These are phyloP conservation scores for Penicillium sp. DNA, from an alignment of 2,329 filamentous ascomycete genomes.

Conservation along the genomic window DNA sequence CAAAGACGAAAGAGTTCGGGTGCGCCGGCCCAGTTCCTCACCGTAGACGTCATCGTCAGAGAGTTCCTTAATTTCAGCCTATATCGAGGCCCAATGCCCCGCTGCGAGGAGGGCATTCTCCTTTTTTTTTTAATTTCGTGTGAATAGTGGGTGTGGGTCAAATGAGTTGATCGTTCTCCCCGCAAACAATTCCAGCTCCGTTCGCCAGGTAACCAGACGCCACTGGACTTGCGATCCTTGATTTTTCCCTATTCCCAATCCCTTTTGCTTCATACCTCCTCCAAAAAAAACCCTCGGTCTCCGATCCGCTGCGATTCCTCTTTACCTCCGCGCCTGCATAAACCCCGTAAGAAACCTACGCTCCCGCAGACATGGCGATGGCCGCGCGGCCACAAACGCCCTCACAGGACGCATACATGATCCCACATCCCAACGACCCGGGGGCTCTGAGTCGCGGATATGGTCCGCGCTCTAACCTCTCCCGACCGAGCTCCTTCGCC, in stretches of 20 bases:
- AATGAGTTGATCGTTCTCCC: conserved; percentile 22
- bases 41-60: conserved; percentile 39
- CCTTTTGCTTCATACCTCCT: neutral
- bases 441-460: conserved; percentile 36
- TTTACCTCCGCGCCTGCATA: neutral
- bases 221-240: conserved; percentile 11
- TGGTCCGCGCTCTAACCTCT: conserved; percentile 32
- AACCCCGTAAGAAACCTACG: conserved; percentile 9
- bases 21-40: conserved; percentile 2
- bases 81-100: conserved; percentile 7
- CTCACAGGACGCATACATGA: conserved; percentile 41
- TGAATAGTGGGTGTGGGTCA: conserved; percentile 12
- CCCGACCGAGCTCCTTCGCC: conserved; percentile 45
- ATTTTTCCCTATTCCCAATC: conserved; percentile 2
- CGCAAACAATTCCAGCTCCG: conserved; percentile 30
- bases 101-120: neutral
- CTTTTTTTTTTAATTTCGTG: conserved; percentile 7
- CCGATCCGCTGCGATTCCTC: neutral
- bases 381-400: conserved; percentile 42
- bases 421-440: conserved; percentile 33
- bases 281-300: neutral
- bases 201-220: conserved; percentile 37
- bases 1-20: neutral
- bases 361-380: conserved; percentile 38
- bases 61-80: conserved; percentile 7